Evolutionary conservation across 2,329 filamentous ascomycete genomes (phyloP).

Genomic region (Cytospora piceicola): DNA sequence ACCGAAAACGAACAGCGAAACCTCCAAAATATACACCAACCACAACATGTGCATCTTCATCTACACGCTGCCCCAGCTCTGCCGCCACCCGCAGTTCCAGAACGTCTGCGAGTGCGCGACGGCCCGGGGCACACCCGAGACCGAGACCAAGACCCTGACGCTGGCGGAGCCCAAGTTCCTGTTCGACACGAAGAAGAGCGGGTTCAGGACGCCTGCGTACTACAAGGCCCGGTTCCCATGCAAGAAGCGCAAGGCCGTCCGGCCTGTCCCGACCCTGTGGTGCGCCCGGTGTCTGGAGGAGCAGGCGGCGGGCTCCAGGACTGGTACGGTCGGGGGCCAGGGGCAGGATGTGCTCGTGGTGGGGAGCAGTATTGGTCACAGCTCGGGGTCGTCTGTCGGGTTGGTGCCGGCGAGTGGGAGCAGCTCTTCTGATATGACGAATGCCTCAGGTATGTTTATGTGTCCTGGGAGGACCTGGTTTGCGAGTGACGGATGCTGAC

Average conservation of each 20-base stretch:
- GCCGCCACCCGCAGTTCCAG: constrained; percentile 41
- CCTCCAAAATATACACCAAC: neutral
- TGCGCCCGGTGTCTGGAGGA: constrained; percentile 16
- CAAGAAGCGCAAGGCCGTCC: constrained; percentile 22
- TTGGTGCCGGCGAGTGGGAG: constrained; percentile 3
- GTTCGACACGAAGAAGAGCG: constrained; percentile 28
- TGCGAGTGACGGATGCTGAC: neutral
- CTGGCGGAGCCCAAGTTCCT: constrained; percentile 32
- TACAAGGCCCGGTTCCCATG: constrained; percentile 15
- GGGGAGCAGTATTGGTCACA: neutral
- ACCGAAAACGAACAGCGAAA: neutral
- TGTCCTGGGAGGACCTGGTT: neutral
- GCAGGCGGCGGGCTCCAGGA: neutral
- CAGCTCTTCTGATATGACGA: constrained; percentile 6
- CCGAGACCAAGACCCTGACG: constrained; percentile 27
- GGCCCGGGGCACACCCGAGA: constrained; percentile 33
- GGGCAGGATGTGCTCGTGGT: neutral
- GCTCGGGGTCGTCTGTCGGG: neutral
- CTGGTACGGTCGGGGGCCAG: neutral
- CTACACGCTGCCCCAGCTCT: constrained; percentile 36
- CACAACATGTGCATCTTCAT: constrained; percentile 41
- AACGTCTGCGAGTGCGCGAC: constrained; percentile 41
- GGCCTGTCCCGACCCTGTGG: constrained; percentile 23
- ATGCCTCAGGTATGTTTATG: constrained; percentile 14
- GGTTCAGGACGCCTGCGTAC: constrained; percentile 17